phyloP scores from a whole-genome alignment of 2,329 filamentous ascomycete genomes.

The Aspergillus intermedius region DNA sequence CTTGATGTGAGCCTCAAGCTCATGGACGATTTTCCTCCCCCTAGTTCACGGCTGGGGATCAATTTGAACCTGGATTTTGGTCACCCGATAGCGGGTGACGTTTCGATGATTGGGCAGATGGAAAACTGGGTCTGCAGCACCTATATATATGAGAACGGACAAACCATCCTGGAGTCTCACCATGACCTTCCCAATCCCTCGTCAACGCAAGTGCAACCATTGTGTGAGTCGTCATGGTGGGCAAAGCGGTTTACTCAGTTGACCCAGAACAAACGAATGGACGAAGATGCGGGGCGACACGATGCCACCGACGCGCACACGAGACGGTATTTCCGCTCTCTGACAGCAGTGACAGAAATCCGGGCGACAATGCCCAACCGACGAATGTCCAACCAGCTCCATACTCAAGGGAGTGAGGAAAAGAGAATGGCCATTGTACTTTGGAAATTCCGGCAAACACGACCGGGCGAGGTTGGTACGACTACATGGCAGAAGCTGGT shows the following conservation, averaged over 20 bases:
- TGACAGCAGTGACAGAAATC: constrained; percentile 43
- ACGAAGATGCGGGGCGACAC: constrained; percentile 30
- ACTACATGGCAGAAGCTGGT: constrained; percentile 41
- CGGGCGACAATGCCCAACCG: constrained; percentile 26
- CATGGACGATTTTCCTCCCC: constrained; percentile 39
- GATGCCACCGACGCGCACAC: constrained; percentile 30
- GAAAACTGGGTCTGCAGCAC: constrained; percentile 40
- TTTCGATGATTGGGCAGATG: constrained; percentile 28
- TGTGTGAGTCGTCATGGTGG: constrained; percentile 43
- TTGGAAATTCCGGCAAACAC: constrained; percentile 43
- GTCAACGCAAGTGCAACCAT: constrained; percentile 36
- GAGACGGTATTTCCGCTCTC: constrained; percentile 32
- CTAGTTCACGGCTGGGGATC: constrained; percentile 37
- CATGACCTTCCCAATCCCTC: constrained; percentile 29
- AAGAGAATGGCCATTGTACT: constrained; percentile 39
- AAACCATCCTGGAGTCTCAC: constrained; percentile 23
- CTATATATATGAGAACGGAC: constrained; percentile 35
- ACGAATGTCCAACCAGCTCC: constrained; percentile 22
- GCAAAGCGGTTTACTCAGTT: constrained; percentile 36
- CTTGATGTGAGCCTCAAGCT: constrained; percentile 39
- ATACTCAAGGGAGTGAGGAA: constrained; percentile 18
- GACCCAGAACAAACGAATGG: constrained; percentile 34
- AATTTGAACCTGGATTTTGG: constrained; percentile 37
- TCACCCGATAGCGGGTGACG: constrained; percentile 26
- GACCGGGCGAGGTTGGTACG: constrained; percentile 32